These are phyloP conservation scores for Brassica hybrid DNA, from an alignment of 441 rosid genomes.

Conservation along the genomic window DNA sequence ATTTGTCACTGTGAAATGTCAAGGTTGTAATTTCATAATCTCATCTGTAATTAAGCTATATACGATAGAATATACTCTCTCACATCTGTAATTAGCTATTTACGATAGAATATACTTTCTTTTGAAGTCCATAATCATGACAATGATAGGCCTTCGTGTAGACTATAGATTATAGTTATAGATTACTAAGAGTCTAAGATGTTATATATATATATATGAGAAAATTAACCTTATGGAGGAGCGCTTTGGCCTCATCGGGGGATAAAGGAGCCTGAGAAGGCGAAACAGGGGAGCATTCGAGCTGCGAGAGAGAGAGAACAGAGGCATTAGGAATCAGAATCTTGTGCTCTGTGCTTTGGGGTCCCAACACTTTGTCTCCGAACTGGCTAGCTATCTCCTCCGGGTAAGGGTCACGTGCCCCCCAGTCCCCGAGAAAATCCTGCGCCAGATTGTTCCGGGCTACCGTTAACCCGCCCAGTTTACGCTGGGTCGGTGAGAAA, in stretches of 20 bases:
- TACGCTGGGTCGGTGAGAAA: constrained; percentile 14
- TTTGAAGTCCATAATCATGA: neutral
- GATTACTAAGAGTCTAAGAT: too few relatives aligned
- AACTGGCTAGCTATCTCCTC: constrained; percentile 79
- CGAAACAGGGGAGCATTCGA: constrained; percentile 63
- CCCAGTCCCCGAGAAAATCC: constrained; percentile 76
- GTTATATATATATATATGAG: neutral
- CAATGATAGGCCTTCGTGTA: neutral
- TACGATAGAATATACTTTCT: neutral
- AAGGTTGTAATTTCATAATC: neutral
- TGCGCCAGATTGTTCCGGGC: constrained; percentile 36
- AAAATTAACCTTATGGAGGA: constrained; percentile 65
- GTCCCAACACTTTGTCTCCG: constrained; percentile 81
- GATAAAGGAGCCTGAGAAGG: constrained; percentile 70
- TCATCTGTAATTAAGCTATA: too few relatives aligned
- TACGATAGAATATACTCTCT: too few relatives aligned
- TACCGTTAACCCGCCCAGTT: constrained; percentile 39
- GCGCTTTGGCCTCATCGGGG: constrained; percentile 59
- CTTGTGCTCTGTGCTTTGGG: constrained; percentile 73
- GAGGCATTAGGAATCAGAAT: constrained; percentile 76
- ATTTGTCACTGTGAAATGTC: neutral
- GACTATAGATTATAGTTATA: too few relatives aligned
- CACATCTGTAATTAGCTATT: too few relatives aligned
- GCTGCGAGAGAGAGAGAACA: constrained; percentile 76
- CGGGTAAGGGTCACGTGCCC: constrained; percentile 90